Evolutionary conservation across 2,329 filamentous ascomycete genomes (phyloP).

Genomic region (Colletotrichum musicola): DNA sequence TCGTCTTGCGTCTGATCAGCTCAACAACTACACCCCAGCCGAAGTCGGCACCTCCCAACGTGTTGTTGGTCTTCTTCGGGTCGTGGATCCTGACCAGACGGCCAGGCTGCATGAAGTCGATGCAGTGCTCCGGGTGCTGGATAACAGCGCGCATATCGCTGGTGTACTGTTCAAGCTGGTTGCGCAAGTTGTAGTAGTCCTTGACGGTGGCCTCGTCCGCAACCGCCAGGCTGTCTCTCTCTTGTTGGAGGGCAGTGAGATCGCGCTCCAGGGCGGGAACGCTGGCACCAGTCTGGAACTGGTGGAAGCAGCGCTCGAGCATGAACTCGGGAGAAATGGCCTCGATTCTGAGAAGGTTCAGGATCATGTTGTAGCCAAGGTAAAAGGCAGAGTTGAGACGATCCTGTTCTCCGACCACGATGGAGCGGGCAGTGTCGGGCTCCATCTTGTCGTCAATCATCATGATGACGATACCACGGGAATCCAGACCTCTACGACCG

Average conservation of each 20-base stretch:
- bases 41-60: constrained; percentile 76
- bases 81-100: constrained; percentile 89
- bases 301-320: constrained; percentile 98
- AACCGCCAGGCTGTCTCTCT: constrained; percentile 80
- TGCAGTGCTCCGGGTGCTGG: constrained; percentile 88
- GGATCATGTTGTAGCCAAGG: constrained; percentile 98
- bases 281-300: constrained; percentile 95
- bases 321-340: constrained; percentile 99
- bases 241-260: constrained; percentile 80
- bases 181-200: constrained; percentile 92
- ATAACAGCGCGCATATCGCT: constrained; percentile 94
- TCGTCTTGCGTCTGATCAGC: constrained; percentile 73
- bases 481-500: constrained; percentile 95
- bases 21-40: constrained; percentile 94
- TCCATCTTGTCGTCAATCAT: constrained; percentile 99
- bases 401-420: constrained; percentile 96
- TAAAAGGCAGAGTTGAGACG: constrained; percentile 98
- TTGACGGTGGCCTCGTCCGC: constrained; percentile 89
- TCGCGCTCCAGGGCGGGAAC: constrained; percentile 88
- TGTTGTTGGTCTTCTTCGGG: constrained; percentile 58
- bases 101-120: constrained; percentile 88
- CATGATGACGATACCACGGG: constrained; percentile 99
- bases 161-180: constrained; percentile 85
- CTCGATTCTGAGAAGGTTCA: constrained; percentile 97
- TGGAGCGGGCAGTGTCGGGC: constrained; percentile 90